Percentiles rank a stretch among this genome's conserved stretches.
Conservation (phyloP, 1,284 basidiomycete species). For the Cronartium ribicola region DNA sequence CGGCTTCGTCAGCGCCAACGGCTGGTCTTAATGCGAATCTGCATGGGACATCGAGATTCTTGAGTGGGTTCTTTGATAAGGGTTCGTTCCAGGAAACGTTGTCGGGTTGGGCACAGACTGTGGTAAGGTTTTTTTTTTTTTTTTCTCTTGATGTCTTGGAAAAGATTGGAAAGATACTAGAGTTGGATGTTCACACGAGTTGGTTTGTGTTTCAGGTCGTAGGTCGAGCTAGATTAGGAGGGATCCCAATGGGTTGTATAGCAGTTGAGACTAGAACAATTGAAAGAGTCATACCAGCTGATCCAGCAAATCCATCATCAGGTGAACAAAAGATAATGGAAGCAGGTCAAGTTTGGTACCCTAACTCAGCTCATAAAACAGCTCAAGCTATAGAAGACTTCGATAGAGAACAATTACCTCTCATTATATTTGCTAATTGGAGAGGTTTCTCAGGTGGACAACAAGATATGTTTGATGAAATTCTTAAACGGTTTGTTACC, state of each 20-base stretch:
- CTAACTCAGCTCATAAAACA: conserved; percentile 99
- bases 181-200: not conserved
- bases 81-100: conserved; percentile 94
- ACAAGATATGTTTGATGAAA: conserved; percentile 74
- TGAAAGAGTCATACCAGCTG: conserved; percentile 92
- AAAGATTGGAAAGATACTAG: not conserved
- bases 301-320: conserved; percentile 96
- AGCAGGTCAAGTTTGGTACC: conserved; percentile 96
- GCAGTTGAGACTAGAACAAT: conserved; percentile 97
- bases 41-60: conserved; percentile 61
- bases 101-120: conserved; percentile 97
- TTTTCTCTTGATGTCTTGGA: not conserved
- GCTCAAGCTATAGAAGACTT: conserved; percentile 99
- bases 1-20: not conserved
- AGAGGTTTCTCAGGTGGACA: conserved; percentile 99
- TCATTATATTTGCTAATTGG: conserved; percentile 99
- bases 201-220: conserved; percentile 56
- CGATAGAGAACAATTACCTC: conserved; percentile 89
- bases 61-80: conserved; percentile 91
- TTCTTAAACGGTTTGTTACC: conserved; percentile 46
- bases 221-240: conserved; percentile 90
- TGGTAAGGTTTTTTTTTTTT: conserved; percentile 54
- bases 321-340: conserved; percentile 98
- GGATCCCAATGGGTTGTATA: conserved; percentile 96
- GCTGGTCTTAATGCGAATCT: not conserved